Evolutionary conservation across 345 rosid species (phyloP).

Genomic region (Acer yangbiense): DNA sequence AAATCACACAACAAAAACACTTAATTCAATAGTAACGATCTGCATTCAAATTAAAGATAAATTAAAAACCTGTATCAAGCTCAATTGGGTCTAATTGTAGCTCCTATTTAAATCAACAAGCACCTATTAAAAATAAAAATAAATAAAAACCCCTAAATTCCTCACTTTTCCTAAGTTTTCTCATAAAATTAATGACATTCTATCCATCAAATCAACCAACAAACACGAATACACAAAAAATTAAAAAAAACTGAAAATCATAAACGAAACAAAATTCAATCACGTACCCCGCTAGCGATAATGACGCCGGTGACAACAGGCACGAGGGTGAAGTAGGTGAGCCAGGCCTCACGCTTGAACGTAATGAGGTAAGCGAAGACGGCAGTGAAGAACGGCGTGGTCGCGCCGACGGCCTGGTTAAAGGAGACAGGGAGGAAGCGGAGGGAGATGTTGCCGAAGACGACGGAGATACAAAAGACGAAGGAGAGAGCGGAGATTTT

Average conservation of each 20-base stretch:
- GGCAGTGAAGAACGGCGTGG: constrained; percentile 98
- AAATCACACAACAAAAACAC: neutral
- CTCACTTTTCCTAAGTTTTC: neutral
- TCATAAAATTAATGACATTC: neutral
- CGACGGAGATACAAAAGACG: constrained; percentile 95
- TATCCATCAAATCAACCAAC: neutral
- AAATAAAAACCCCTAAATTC: too few species aligned
- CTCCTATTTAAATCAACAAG: too few species aligned
- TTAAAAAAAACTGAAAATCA: neutral
- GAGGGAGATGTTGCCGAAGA: constrained; percentile 85
- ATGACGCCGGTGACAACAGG: constrained; percentile 97
- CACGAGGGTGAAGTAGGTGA: constrained; percentile 80
- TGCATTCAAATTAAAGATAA: too few species aligned
- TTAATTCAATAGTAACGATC: too few species aligned
- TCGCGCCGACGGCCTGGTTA: constrained; percentile 95
- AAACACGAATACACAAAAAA: constrained; percentile 1
- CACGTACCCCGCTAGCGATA: constrained; percentile 94
- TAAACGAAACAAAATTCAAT: neutral
- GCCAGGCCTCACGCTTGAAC: constrained; percentile 90
- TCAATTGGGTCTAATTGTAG: too few species aligned
- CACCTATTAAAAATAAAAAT: too few species aligned
- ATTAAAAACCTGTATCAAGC: too few species aligned
- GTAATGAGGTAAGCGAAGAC: constrained; percentile 94
- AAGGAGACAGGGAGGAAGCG: constrained; percentile 88
- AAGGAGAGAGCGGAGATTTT: constrained; percentile 90